Conservation (phyloP, 768 basidiomycete genomes). For the Cyclocybe aegerita region DNA sequence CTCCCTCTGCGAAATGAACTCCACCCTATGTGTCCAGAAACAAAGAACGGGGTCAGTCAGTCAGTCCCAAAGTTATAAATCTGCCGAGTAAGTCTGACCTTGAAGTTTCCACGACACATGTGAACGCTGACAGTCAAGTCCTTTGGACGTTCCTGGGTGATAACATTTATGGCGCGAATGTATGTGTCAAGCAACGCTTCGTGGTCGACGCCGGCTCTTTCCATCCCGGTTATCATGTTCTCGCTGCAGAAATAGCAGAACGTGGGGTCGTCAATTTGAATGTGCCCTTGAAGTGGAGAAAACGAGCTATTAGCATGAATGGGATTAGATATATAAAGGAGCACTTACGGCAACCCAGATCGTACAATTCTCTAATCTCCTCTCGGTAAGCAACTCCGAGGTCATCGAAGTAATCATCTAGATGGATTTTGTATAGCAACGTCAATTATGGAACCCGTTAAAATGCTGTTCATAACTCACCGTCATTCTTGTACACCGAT, state of each 20-base stretch:
- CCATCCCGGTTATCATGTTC: slow-evolving; percentile 51
- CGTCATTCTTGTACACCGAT: slow-evolving; percentile 60
- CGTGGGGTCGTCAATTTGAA: slow-evolving; percentile 54
- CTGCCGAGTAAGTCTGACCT: slow-evolving; percentile 28
- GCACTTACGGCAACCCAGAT: slow-evolving; percentile 47
- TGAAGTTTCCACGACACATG: slow-evolving; percentile 58
- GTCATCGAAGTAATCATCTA: slow-evolving; percentile 54
- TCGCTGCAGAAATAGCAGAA: slow-evolving; percentile 70
- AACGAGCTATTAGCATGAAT: background rate
- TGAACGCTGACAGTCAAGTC: slow-evolving; percentile 59
- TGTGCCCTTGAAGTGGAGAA: slow-evolving; percentile 34
- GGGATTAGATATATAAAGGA: background rate
- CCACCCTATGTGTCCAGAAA: slow-evolving; percentile 28
- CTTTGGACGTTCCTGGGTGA: slow-evolving; percentile 48
- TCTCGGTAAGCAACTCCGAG: slow-evolving; percentile 45
- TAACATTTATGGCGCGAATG: slow-evolving; percentile 61
- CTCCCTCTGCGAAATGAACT: slow-evolving; percentile 58
- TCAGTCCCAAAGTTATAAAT: slow-evolving; percentile 30
- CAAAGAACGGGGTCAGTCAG: slow-evolving; percentile 1
- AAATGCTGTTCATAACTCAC: slow-evolving; percentile 26
- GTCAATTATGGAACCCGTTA: background rate
- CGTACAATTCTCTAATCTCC: slow-evolving; percentile 48
- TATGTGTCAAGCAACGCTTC: slow-evolving; percentile 68
- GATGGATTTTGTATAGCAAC: background rate
- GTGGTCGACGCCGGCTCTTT: slow-evolving; percentile 57